Conservation (phyloP, 192 early-diverging fungal genomes). For the Coemansia sp. region DNA sequence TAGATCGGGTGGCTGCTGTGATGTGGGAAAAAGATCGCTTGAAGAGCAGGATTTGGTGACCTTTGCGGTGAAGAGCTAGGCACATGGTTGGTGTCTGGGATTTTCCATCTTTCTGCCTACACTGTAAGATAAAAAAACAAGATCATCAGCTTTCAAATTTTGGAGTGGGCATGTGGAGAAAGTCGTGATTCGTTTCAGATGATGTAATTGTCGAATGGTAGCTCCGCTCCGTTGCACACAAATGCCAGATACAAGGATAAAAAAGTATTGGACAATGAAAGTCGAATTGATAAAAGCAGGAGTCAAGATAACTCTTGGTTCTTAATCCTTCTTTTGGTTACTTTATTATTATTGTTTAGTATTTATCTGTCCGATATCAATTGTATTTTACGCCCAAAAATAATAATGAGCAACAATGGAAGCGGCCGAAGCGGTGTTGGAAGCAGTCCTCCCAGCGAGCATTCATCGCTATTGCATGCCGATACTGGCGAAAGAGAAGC, state of each 20-base stretch:
- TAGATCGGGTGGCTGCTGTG: no score
- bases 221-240: background rate
- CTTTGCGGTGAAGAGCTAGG: background rate
- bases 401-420: background rate
- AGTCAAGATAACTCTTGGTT: background rate
- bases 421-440: background rate
- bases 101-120: background rate
- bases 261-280: background rate
- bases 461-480: background rate
- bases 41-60: background rate
- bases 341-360: background rate
- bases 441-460: constrained; percentile 3
- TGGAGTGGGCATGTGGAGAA: background rate
- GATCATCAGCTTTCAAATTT: background rate
- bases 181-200: constrained; percentile 1
- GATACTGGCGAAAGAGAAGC: background rate
- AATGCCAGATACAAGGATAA: no score
- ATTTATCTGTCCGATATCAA: background rate
- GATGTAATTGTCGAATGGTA: background rate
- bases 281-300: background rate
- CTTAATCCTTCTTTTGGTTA: background rate
- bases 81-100: background rate
- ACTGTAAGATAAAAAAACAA: background rate
- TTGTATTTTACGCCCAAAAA: background rate
- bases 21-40: no score